Evolutionary conservation across 371 early-diverging fungal species (phyloP).

Genomic region (Rhizopus arrhizus): DNA sequence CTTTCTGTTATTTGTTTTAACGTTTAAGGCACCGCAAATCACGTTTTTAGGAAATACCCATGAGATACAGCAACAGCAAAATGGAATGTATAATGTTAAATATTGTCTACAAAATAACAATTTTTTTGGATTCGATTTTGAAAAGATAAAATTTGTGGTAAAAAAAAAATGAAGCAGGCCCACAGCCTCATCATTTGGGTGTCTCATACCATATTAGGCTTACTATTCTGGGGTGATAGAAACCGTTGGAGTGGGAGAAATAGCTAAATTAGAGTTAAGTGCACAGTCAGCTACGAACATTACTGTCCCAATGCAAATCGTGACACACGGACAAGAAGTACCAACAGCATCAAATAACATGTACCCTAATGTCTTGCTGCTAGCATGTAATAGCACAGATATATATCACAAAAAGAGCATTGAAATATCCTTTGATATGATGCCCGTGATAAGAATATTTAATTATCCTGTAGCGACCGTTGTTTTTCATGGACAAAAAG

Average conservation of each 20-base stretch:
- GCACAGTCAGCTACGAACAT: neutral
- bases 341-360: neutral
- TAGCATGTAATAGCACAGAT: neutral
- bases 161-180: neutral
- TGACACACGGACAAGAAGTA: neutral
- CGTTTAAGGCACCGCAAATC: neutral
- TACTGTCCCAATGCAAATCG: neutral
- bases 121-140: neutral
- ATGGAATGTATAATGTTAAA: neutral
- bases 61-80: neutral
- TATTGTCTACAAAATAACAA: neutral
- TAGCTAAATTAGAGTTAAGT: neutral
- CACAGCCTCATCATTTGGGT: neutral
- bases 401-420: neutral
- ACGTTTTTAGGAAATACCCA: neutral
- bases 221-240: neutral
- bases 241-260: neutral
- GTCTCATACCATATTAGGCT: neutral
- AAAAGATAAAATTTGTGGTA: neutral
- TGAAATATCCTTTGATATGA: conserved; percentile 5
- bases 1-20: neutral
- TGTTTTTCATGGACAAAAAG: conserved; percentile 1
- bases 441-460: neutral
- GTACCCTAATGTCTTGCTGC: neutral
- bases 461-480: neutral